Evolutionary conservation across 164 flowering plant species (phyloP), one percentile per base, ranked within the genome.

Genomic region (Piper betle): DNA sequence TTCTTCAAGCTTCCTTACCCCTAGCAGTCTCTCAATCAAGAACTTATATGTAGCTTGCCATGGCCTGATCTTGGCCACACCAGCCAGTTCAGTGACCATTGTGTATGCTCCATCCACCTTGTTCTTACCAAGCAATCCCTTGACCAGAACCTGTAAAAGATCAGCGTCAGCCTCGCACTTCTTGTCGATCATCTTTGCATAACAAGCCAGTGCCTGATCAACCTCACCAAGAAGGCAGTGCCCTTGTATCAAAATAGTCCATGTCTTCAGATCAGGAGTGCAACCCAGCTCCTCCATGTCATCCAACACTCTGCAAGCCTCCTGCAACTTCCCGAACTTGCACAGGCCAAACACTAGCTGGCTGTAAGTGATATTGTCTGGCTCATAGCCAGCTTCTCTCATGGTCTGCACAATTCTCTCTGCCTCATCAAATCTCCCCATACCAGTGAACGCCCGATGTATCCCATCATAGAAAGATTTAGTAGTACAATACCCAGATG

Each of bases 201-300:
- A 84, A 70, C 77, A 79, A 3, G 70, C 20, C 42, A 86, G 70
- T 13, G 96, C 99, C 62, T 75, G 68, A 11, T 85, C 85, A 39
- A 82, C 71, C 72, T 86, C 81, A 43, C 77, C 79, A 39, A 81
- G 86, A 16, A 54, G 58, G 72, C 85, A 85, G 71, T 80, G 87
- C 39, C 96, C 93, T 77, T 86, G 80, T 63, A 91, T 85, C 73
- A 94, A 74, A 69, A 88, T 78, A 16, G 95, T 94, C 97, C 99
- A 94, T 43, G 97, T 90, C 73, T 78, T 87, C 16, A 90, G 65
- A 70, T 93, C 96, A n/a, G 98, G 98, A 53, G 53, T 52, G 59
- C 97, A 91, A 19, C 95, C 91, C 9, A 62, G 9, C 2, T 61
- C 78, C 77, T 86, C 95, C 97, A 94, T 94, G 18, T 79, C 73